phyloP scores from a whole-genome alignment of 129 eudicot species.

The Daucus carota region DH1_v3.0 NC_030381.2:51770501-51771000 shows the following conservation, averaged over 20 bases:
- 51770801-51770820: background rate
- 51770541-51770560: background rate
- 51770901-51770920: background rate
- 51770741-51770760: background rate
- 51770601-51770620: background rate
- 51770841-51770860: background rate
- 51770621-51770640: background rate
- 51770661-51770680: background rate
- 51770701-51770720: background rate
- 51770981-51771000: conserved; percentile 39
- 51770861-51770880: background rate
- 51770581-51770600: background rate
- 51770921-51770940: background rate
- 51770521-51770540: background rate
- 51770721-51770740: background rate
- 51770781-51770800: background rate
- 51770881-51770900: background rate
- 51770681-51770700: background rate
- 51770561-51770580: background rate
- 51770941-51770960: conserved; percentile 16
- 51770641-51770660: background rate
- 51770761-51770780: background rate
- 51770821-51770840: background rate
- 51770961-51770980: conserved; percentile 37
- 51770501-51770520: background rate